Evolutionary conservation across 179 eudicot species (phyloP), one percentile per base, ranked within the genome.

Genomic region (Amaranthus tricolor): DNA sequence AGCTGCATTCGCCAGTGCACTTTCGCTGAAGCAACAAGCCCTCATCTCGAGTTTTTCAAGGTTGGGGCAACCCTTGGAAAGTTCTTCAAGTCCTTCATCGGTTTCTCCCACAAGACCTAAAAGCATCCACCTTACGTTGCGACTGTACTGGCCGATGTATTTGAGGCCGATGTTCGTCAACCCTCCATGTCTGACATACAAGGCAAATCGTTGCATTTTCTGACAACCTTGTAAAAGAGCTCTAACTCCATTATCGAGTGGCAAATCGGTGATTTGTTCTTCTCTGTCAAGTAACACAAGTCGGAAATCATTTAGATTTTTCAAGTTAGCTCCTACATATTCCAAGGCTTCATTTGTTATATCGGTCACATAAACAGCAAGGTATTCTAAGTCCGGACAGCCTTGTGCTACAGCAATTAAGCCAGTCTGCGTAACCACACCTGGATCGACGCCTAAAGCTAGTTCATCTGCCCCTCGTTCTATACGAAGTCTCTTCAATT

Each of bases 401-500:
- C 98, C 96, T 55, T 77, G 81, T 4, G 97, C 90, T 68, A 94
- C 43, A 71, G 97, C 88, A 15, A 80, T 89, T 71, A 94, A 69
- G 53, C 98, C 98, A 72, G 78, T 83, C 53, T 91, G 98, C n/a
- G 98, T 84, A 57, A 94, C 93, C n/a, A 84, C 68, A 55, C 97
- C 97, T 10, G 81, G 86, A 55, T 82, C 92, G 66, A 79, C 93
- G n/a, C 72, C 90, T 82, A 86, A 67, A 21, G 78, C 98, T 66
- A 84, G 88, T 15, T 87, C 95, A 66, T 91, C 98, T 15, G 79
- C 92, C 56, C 97, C 98, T 57, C 92, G 86, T 82, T 94, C 98
- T 19, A 94, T 82, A 49, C 98, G 86, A 14, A 94, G 97, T 50
- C 93, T 78, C 80, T 79, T 87, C 64, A 94, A 58, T 66, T 62